A percentile compares a stretch with the other conserved stretches of the same genome.
Evolutionary conservation across 345 rosid genomes (phyloP).

Genomic region (Camelina neglecta): DNA sequence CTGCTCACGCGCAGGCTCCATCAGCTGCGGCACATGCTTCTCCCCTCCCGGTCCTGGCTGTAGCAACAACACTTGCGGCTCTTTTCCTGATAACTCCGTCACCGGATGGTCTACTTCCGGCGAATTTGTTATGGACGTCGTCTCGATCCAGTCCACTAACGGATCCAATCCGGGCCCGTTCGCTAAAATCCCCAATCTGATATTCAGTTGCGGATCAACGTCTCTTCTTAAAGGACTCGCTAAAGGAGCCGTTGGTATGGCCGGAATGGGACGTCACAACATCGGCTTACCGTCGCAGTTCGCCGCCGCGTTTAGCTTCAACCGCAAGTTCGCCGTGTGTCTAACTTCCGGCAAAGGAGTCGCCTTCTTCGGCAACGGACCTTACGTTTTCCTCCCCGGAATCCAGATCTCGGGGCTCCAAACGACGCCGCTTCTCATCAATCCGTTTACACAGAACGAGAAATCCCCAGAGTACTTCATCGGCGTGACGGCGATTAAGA

Average conservation of each 20-base stretch:
- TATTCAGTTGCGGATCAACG: conserved; percentile 54
- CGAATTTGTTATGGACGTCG: conserved; percentile 59
- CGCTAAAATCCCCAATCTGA: conserved; percentile 46
- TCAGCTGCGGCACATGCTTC: conserved; percentile 55
- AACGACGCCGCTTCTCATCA: conserved; percentile 62
- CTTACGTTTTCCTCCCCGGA: conserved; percentile 61
- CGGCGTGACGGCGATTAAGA: conserved; percentile 53
- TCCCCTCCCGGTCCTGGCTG: conserved; percentile 67
- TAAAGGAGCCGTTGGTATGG: conserved; percentile 57
- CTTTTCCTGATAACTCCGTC: conserved; percentile 55
- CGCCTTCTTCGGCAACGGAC: conserved; percentile 63
- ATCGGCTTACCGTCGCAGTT: conserved; percentile 61
- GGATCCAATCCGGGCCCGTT: conserved; percentile 66
- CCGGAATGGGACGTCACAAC: conserved; percentile 62
- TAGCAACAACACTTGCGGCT: conserved; percentile 66
- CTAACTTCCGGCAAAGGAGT: conserved; percentile 55
- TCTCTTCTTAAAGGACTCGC: conserved; percentile 59
- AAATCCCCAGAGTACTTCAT: conserved; percentile 73
- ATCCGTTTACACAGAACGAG: conserved; percentile 55
- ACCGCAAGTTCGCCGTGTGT: conserved; percentile 65
- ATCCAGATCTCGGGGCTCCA: conserved; percentile 51
- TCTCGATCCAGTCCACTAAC: conserved; percentile 62
- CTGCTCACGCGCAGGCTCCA: conserved; percentile 58
- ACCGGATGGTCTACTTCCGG: conserved; percentile 53
- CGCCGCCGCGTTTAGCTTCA: conserved; percentile 59